Conservation (phyloP, 768 basidiomycete species). For the Heimioporus sp. region DNA sequence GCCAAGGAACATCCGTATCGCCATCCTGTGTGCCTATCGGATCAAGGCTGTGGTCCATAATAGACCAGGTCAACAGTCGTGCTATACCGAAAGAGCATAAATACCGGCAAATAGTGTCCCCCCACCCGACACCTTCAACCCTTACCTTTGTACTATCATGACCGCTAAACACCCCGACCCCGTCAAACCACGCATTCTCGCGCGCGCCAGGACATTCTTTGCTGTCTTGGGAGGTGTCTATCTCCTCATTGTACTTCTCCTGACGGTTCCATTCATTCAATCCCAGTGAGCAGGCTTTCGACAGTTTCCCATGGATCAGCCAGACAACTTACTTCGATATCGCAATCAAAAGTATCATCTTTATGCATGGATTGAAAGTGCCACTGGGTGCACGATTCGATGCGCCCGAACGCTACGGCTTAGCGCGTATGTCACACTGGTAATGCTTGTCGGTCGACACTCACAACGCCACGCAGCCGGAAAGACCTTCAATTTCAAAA, state of each 20-base stretch:
- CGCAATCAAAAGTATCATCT: slow-evolving; percentile 45
- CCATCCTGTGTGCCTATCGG: neutral
- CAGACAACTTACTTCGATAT: slow-evolving; percentile 15
- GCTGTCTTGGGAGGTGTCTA: slow-evolving; percentile 53
- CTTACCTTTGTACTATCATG: slow-evolving; percentile 7
- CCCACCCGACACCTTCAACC: neutral
- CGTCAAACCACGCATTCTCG: slow-evolving; percentile 17
- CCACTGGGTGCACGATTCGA: slow-evolving; percentile 66
- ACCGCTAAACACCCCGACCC: neutral
- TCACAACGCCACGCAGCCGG: slow-evolving; percentile 46
- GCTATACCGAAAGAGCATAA: slow-evolving; percentile 2
- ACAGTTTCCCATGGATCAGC: slow-evolving; percentile 12
- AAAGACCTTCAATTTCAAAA: slow-evolving; percentile 69
- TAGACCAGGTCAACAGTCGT: neutral
- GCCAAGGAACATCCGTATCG: neutral
- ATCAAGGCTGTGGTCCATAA: slow-evolving; percentile 1
- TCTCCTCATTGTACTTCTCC: slow-evolving; percentile 45
- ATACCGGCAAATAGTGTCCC: slow-evolving; percentile 15
- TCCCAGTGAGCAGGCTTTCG: slow-evolving; percentile 49
- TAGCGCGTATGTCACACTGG: slow-evolving; percentile 60
- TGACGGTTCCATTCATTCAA: slow-evolving; percentile 66
- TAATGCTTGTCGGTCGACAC: neutral
- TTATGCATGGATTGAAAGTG: slow-evolving; percentile 62
- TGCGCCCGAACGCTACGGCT: slow-evolving; percentile 72
- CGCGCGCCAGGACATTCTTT: slow-evolving; percentile 31